A percentile compares a stretch with the other conserved stretches of the same genome.
phyloP scores from a whole-genome alignment of 306 rosid genomes.

The Albizia julibrissin region DNA sequence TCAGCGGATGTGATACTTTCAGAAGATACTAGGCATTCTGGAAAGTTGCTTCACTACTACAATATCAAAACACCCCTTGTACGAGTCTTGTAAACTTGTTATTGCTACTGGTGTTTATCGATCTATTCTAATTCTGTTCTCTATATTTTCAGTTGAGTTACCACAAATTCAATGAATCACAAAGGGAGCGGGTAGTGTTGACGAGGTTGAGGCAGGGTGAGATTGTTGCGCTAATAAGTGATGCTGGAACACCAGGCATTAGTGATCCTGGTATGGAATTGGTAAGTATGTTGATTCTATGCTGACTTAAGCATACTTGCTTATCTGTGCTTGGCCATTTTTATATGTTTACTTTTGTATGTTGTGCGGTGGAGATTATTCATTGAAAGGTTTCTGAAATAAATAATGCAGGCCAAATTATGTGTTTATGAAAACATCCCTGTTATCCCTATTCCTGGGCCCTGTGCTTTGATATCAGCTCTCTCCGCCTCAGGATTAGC shows the following conservation, averaged over 20 bases:
- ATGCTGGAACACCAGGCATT: conserved; percentile 93
- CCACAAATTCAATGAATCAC: conserved; percentile 91
- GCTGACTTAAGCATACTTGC: not conserved
- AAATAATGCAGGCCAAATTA: conserved; percentile 73
- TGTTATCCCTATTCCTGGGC: conserved; percentile 91
- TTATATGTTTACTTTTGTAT: not conserved
- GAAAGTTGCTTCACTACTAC: conserved; percentile 82
- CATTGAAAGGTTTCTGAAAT: not conserved
- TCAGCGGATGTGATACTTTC: conserved; percentile 85
- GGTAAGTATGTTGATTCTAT: conserved; percentile 51
- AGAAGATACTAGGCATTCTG: conserved; percentile 94
- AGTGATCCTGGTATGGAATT: conserved; percentile 90
- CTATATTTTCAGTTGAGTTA: conserved; percentile 73
- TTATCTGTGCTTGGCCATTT: not conserved
- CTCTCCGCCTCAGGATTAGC: conserved; percentile 86
- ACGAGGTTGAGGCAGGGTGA: conserved; percentile 87
- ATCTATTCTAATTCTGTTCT: conserved; percentile 37
- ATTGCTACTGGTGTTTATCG: not conserved
- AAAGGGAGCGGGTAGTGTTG: conserved; percentile 77
- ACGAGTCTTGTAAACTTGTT: conserved; percentile 21
- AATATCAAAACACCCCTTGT: conserved; percentile 87
- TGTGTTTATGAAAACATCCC: conserved; percentile 73
- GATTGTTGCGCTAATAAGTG: conserved; percentile 80
- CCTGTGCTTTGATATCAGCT: conserved; percentile 88
- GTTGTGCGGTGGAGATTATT: not conserved